A percentile compares a stretch with the other conserved stretches of the same genome.
These are phyloP conservation scores for Myriangium duriaei DNA, from an alignment of 2,329 filamentous ascomycete genomes.

Conservation along the genomic window DNA sequence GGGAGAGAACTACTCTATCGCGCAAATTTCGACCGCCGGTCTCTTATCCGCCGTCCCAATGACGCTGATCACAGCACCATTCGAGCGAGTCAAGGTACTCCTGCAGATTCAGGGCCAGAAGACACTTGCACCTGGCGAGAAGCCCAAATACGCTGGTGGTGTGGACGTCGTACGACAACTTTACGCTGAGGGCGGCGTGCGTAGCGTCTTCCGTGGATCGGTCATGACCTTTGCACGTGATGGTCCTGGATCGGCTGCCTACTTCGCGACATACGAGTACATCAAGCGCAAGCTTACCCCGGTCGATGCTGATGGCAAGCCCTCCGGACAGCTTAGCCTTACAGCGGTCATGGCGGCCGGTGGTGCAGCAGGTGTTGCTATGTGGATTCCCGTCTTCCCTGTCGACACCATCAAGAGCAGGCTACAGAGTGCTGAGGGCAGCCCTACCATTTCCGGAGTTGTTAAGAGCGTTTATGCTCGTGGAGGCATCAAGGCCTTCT, in stretches of 20 bases:
- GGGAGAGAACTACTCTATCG: constrained; percentile 64
- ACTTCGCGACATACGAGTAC: constrained; percentile 95
- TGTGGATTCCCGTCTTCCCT: constrained; percentile 99
- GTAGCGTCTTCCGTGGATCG: constrained; percentile 83
- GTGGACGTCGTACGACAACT: constrained; percentile 85
- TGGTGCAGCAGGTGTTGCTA: constrained; percentile 82
- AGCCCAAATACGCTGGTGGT: constrained; percentile 80
- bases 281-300: constrained; percentile 83
- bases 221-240: constrained; percentile 87
- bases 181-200: constrained; percentile 79
- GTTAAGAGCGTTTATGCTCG: constrained; percentile 69
- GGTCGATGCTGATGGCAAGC: constrained; percentile 59
- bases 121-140: constrained; percentile 70
- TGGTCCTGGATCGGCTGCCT: constrained; percentile 82
- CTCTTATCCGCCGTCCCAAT: constrained; percentile 98
- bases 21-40: constrained; percentile 78
- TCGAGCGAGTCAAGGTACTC: constrained; percentile 97
- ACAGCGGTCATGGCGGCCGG: constrained; percentile 75
- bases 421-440: constrained; percentile 80
- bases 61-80: constrained; percentile 96
- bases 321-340: constrained; percentile 65
- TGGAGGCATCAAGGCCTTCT: constrained; percentile 84
- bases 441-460: constrained; percentile 66
- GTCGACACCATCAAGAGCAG: constrained; percentile 93
- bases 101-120: constrained; percentile 95